Evolutionary conservation across 2,329 filamentous ascomycete species (phyloP), one percentile per base, ranked within the genome.

Genomic region (Neonectria magnoliae): DNA sequence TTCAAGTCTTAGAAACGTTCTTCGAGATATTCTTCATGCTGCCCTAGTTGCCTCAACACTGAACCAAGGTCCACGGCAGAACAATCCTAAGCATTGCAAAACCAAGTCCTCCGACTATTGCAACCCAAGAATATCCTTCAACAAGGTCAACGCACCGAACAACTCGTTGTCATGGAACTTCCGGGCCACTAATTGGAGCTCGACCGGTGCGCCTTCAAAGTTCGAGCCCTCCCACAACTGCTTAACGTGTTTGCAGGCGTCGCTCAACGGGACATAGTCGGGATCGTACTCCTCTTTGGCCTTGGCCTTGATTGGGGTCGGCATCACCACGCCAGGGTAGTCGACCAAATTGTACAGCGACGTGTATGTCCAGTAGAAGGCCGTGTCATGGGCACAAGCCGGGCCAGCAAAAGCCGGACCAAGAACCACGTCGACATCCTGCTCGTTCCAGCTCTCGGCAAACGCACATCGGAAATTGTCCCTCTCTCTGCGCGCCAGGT

Each of bases 261-360:
- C 71, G 27, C 76, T 74, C 57, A 80, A 65, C 11, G 77, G 74
- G 16, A 62, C 56, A 27, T 69, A 68, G 10, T 51, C 63, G 4
- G 53, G 4, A 1, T 68, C 63, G 3, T 77, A 77, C 2, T 47
- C 38, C 60, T 79, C 78, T 7, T 66, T 63, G 2, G 71, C 74
- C 54, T 75, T 72, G 8, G 76, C 75, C 58, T 63, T 74, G 31
- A 80, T 64, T 0, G 33, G 71, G 11, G 71, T 71, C 2, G 71
- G 68, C 22, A 73, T 33, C 2, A 73, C 71, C 4, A 59, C 76
- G 0, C 76, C 78, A 0, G 79, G 78, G 27, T 77, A 79, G 62
- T 81, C 79, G 1, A 81, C 69, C 14, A 79, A 73, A 20, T 80
- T 80, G 58, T 75, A 81, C 3, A 80, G 70, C 2, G 77, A 76